phyloP scores from a whole-genome alignment of 1,284 basidiomycete genomes.

The Trametes versicolor region DNA sequence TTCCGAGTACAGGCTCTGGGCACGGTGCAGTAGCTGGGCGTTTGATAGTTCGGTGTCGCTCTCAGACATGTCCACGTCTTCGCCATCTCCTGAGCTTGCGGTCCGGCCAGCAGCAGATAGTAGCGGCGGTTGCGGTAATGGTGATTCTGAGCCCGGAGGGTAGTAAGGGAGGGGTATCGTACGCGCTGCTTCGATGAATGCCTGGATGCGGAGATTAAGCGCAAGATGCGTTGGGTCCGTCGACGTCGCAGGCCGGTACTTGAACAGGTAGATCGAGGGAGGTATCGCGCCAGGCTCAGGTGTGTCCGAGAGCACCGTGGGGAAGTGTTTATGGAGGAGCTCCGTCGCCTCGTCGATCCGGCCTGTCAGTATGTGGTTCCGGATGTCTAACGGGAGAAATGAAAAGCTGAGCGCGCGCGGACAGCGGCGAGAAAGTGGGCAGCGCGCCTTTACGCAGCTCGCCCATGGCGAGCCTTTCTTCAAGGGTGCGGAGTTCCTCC shows the following conservation, averaged over 20 bases:
- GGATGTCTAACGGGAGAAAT: conserved; percentile 61
- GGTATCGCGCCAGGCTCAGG: conserved; percentile 15
- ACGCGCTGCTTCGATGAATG: conserved; percentile 85
- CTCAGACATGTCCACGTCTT: conserved; percentile 34
- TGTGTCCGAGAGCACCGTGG: conserved; percentile 63
- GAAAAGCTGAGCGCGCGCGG: conserved; percentile 17
- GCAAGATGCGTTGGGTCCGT: conserved; percentile 77
- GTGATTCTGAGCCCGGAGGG: conserved; percentile 36
- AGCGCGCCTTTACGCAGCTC: conserved; percentile 66
- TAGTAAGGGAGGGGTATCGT: conserved; percentile 68
- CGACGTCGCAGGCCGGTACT: conserved; percentile 66
- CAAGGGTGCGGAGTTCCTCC: conserved; percentile 31
- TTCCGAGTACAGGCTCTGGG: conserved; percentile 68
- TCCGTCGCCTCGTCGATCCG: conserved; percentile 73
- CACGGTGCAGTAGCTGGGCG: conserved; percentile 59
- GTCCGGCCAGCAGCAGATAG: conserved; percentile 13
- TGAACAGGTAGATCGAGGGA: conserved; percentile 37
- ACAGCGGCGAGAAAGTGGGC: conserved; percentile 3
- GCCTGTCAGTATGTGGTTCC: conserved; percentile 71
- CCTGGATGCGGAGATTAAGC: conserved; percentile 85
- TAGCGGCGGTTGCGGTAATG: conserved; percentile 25
- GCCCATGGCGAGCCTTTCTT: conserved; percentile 57
- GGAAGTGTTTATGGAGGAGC: conserved; percentile 75
- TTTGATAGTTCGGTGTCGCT: conserved; percentile 43
- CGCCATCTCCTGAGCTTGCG: conserved; percentile 14